Base-by-base conservation (phyloP, 352 stramenopile species). In the Blastocystis sp. region DNA sequence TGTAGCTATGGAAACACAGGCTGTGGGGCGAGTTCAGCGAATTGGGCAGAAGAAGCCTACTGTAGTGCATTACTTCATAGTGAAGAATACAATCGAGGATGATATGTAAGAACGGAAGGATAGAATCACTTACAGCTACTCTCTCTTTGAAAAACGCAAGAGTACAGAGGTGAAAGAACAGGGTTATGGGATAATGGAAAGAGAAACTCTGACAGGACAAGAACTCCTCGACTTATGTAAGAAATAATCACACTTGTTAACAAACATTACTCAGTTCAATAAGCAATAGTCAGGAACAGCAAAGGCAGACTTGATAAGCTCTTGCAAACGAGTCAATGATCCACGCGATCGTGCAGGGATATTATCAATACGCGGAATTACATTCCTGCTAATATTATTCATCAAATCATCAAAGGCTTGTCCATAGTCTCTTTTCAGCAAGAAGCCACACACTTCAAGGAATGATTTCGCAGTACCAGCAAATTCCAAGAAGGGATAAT, bases 31-130 rank as follows among this genome's bases (percentile, higher is more conserved):
- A 45, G 73, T 84, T 8, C 53, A 84, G 47, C 73, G 73, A 39
- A 84, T 84, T 23, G 73, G 73, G 3, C 73, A 84, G 50, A 39
- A 29, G n/a, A 41, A 41, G 13, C 43, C 41, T 13, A 69, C 47
- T 18, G 34, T 53, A 26, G 73, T 84, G 37, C 73, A 84, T 45
- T 84, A 84, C 29, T n/a, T 84, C n/a, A 43, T 84, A 9, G 73
- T 64, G 18, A 53, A 84, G 0, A 55, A 61, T 1, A 84, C 50
- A 9, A 84, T 84, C 45, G 73, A 84, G 26, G 68, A 55, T 43
- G 34, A 61, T 20, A 84, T 84, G 73, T 84, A 43, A 20, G 29
- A 26, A 13, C 50, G 13, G 20, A 26, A 3, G 9, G 11, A 6
- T 20, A 3, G 2, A 47, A 45, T 4, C 4, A 34, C 20, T 26